Conservation (phyloP, 768 basidiomycete species). For the Lentinula aciculospora region DNA sequence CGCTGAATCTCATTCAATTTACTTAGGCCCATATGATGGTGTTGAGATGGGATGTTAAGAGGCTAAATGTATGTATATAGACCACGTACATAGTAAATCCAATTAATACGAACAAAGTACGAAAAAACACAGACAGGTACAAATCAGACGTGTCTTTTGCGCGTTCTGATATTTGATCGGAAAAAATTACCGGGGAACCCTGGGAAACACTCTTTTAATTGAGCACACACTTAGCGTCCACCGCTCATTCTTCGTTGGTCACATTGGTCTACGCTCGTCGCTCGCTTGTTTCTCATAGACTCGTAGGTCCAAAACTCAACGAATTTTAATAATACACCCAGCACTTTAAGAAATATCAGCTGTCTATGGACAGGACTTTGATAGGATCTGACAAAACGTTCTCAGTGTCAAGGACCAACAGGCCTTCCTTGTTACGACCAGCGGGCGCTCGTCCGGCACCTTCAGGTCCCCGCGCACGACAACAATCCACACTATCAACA, state of each 20-base stretch:
- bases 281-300: neutral
- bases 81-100: too few relatives aligned
- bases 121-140: too few relatives aligned
- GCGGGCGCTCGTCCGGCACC: neutral
- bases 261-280: neutral
- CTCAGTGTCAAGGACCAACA: neutral
- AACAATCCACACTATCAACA: neutral
- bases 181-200: too few relatives aligned
- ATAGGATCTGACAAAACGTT: slow-evolving; percentile 3
- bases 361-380: slow-evolving; percentile 1
- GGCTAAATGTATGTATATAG: too few relatives aligned
- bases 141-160: neutral
- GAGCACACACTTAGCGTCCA: too few relatives aligned
- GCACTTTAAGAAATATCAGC: neutral
- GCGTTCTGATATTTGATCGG: too few relatives aligned
- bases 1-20: neutral
- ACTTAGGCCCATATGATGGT: slow-evolving; percentile 6
- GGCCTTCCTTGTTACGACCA: slow-evolving; percentile 1
- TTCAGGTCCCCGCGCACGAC: slow-evolving; percentile 1
- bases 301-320: neutral
- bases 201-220: too few relatives aligned
- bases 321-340: neutral
- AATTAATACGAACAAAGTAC: too few relatives aligned
- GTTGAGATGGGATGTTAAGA: slow-evolving; percentile 4
- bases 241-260: neutral